Evolutionary conservation across 139 green algal species (phyloP), one percentile per base, ranked within the genome.

Genomic region (Desmodesmus armatus): DNA sequence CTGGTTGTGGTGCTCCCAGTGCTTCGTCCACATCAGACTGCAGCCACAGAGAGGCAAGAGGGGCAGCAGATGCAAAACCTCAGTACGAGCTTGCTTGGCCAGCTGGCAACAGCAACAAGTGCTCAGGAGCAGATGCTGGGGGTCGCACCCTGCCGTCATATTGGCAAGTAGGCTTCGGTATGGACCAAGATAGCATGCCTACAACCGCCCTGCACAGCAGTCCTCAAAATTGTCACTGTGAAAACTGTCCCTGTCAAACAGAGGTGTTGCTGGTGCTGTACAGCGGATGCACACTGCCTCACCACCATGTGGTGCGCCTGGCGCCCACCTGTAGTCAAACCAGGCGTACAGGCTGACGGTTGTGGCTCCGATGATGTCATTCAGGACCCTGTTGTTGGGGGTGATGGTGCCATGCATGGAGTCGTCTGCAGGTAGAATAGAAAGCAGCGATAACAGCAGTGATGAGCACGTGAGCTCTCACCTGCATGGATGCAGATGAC

Each of bases 341-440:
- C 88, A 92, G n/a, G 88, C 88, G 67, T 90, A 92, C 25, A 89
- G 55, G 39, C 67, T 86, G 78, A 92, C 83, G n/a, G 72, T 80
- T 5, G 88, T 60, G 2, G 60, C 21, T 4, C 88, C 88, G 0
- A 92, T 31, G 40, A 80, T 31, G 51, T 89, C 86, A 67, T 92
- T 92, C 11, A 92, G 66, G 7, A 72, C 37, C 60, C 78, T 75
- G 62, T 72, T 84, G 62, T 84, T 84, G 5, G 62, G 62, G 5
- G 62, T 66, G 31, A 87, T 70, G 3, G 88, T 83, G 44, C 88
- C 88, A n/a, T 91, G 88, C 88, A 91, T 91, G 2, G 84, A 84
- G 29, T 91, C 88, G 35, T 91, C 76, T 82, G 76, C 55, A 55
- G 23, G 3, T 51, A 19, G 47, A 67, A 13, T 3, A 66, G 3